A percentile compares a stretch with the other conserved stretches of the same genome.
These are phyloP conservation scores for Ophiostoma himal-ulmi DNA, from an alignment of 2,329 filamentous ascomycete species.

Conservation along the genomic window DNA sequence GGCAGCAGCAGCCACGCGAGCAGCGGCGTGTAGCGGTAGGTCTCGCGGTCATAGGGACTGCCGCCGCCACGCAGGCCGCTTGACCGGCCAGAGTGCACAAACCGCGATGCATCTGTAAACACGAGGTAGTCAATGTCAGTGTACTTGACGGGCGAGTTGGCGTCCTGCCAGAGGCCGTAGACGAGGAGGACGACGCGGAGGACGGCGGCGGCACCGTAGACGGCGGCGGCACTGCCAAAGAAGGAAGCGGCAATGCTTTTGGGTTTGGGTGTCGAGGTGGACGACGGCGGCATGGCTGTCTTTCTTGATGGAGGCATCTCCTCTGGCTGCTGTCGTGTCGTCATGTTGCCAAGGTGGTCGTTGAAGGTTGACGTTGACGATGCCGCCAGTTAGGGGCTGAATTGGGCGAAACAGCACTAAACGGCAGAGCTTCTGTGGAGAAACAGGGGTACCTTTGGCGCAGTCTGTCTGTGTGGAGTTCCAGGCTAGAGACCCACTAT, in stretches of 20 bases:
- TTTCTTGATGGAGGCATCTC: neutral
- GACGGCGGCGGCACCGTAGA: constrained; percentile 53
- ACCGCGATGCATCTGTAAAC: constrained; percentile 90
- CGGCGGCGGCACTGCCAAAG: constrained; percentile 39
- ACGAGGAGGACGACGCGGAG: constrained; percentile 70
- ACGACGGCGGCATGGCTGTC: neutral
- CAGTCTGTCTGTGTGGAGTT: neutral
- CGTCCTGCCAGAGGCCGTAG: constrained; percentile 90
- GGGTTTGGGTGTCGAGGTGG: neutral
- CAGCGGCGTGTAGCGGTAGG: constrained; percentile 93
- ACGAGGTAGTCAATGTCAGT: constrained; percentile 99
- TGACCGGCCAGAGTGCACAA: constrained; percentile 46
- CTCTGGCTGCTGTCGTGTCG: neutral
- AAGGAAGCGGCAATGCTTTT: constrained; percentile 29
- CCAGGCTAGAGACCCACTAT: constrained; percentile 5
- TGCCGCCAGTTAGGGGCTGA: neutral
- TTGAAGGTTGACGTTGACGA: neutral
- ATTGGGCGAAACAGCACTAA: constrained; percentile 3
- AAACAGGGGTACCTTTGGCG: neutral
- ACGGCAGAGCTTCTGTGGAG: constrained; percentile 5
- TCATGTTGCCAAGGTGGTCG: neutral
- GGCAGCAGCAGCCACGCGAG: constrained; percentile 87
- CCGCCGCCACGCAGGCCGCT: constrained; percentile 31
- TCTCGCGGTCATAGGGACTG: constrained; percentile 76
- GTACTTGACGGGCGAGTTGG: constrained; percentile 87